Percentiles rank a stretch among this genome's conserved stretches.
Conservation (phyloP, 805 yeast species). For the Candida nonsorbophila region DNA sequence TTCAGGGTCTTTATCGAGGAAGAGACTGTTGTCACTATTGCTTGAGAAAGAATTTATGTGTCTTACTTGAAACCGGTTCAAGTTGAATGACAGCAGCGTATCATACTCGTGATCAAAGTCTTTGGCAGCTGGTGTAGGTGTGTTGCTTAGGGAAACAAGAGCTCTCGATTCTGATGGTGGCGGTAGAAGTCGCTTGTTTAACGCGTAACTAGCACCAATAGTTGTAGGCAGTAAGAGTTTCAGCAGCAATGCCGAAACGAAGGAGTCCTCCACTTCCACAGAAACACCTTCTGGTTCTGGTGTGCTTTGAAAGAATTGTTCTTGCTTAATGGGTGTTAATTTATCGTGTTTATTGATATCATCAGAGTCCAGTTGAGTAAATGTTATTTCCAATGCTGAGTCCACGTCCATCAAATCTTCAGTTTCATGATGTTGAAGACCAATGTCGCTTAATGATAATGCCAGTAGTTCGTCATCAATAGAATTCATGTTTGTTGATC, state of each 20-base stretch:
- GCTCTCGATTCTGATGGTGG: conserved; percentile 16
- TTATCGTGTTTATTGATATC: conserved; percentile 1
- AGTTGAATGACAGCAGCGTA: conserved; percentile 6
- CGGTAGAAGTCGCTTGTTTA: conserved; percentile 23
- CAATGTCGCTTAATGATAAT: conserved; percentile 6
- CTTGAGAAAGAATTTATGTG: conserved; percentile 12
- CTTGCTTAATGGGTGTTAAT: conserved; percentile 2
- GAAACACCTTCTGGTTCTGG: too few species aligned
- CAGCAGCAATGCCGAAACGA: conserved; percentile 11
- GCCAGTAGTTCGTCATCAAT: conserved; percentile 8
- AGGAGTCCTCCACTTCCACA: conserved; percentile 9
- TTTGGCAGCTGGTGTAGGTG: conserved; percentile 5
- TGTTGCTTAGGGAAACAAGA: conserved; percentile 7
- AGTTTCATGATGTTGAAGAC: conserved; percentile 1
- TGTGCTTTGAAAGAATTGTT: background rate
- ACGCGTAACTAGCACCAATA: conserved; percentile 37
- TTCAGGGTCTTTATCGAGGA: conserved; percentile 6
- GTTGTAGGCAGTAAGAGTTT: conserved; percentile 27
- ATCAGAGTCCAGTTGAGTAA: background rate
- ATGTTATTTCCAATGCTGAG: too few species aligned
- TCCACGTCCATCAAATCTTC: conserved; percentile 8
- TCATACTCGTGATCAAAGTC: conserved; percentile 22
- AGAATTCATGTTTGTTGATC: background rate
- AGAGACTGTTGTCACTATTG: conserved; percentile 9
- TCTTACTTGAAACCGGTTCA: conserved; percentile 4